Evolutionary conservation across 306 rosid species (phyloP), one percentile per base, ranked within the genome.

Genomic region (Acmispon strigosus): DNA sequence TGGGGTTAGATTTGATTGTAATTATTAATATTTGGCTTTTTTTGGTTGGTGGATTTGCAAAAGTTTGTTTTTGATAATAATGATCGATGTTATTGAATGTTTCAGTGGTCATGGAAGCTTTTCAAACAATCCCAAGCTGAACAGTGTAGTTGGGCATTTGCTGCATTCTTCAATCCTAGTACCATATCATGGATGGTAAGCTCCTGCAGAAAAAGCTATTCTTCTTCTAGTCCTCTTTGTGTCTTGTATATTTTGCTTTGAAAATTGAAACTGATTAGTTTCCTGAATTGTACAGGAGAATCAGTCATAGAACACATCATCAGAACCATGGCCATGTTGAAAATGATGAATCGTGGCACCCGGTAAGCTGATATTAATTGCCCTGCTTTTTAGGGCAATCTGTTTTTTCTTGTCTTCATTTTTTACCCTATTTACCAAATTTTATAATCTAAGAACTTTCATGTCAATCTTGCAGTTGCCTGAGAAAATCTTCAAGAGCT

Each of bases 61-160:
- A 59, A 32, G 4, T 68, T 69, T 20, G 49, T 44, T 75, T 59
- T 32, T 50, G 62, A 36, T 6, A 13, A 20, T 11, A 11, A n/a
- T 65, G 47, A 11, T 32, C 77, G 34, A 22, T 75, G 75, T 37
- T 66, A 73, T 78, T 70, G 78, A 24, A 58, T 73, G 41, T 74
- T 87, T 70, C 88, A 94, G 99, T 84, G 99, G 99, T 45, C 99
- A 94, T 80, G 99, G 99, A 73, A 94, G 99, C 72, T 94, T 94
- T 79, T 94, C 99, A 49, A 94, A 86, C 66, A 74, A 89, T 51
- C 88, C 83, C 1, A 91, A 85, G 66, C 78, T 94, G 49, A 94
- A 94, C 24, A 91, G 97, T 76, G 90, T 94, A 61, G 87, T 54
- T 19, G 99, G 99, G 15, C 99, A 94, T 84, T 64, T 94, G 77